Conservation (phyloP, 805 yeast species). For the Priceomyces carsonii region DNA sequence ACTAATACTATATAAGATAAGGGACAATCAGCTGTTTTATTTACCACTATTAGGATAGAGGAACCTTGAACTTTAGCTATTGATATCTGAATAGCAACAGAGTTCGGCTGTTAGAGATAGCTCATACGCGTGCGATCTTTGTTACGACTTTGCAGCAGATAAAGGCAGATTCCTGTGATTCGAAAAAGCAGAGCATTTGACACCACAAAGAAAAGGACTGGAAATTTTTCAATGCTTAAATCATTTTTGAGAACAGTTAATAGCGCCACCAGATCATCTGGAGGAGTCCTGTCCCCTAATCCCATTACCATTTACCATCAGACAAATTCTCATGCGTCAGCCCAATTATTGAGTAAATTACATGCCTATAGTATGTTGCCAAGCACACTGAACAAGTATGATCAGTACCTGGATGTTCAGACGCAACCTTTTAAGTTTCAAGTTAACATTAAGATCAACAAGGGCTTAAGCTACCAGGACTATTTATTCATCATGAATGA, state of each 20-base stretch:
- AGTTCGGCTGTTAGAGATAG: too few species aligned
- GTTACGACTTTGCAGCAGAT: too few species aligned
- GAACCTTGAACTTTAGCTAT: too few species aligned
- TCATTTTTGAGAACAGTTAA: slow-evolving; percentile 11
- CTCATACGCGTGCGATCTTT: too few species aligned
- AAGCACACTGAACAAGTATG: slow-evolving; percentile 7
- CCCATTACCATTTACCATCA: slow-evolving; percentile 28
- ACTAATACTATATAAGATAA: too few species aligned
- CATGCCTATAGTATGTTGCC: slow-evolving; percentile 19
- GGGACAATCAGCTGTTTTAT: too few species aligned
- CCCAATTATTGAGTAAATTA: slow-evolving; percentile 25
- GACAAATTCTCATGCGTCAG: slow-evolving; percentile 23
- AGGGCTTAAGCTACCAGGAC: slow-evolving; percentile 23
- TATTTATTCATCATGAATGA: slow-evolving; percentile 25
- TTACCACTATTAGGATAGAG: too few species aligned
- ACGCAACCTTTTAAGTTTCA: slow-evolving; percentile 15
- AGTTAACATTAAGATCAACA: slow-evolving; percentile 17
- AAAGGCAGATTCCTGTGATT: too few species aligned
- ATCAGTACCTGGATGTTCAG: background rate
- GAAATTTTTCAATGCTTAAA: too few species aligned
- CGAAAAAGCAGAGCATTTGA: too few species aligned
- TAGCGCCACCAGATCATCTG: background rate
- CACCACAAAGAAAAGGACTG: too few species aligned
- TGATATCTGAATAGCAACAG: too few species aligned
- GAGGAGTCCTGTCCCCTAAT: background rate